Base-by-base conservation (phyloP, 345 rosid genomes). In the Euphorbia peplus region DNA sequence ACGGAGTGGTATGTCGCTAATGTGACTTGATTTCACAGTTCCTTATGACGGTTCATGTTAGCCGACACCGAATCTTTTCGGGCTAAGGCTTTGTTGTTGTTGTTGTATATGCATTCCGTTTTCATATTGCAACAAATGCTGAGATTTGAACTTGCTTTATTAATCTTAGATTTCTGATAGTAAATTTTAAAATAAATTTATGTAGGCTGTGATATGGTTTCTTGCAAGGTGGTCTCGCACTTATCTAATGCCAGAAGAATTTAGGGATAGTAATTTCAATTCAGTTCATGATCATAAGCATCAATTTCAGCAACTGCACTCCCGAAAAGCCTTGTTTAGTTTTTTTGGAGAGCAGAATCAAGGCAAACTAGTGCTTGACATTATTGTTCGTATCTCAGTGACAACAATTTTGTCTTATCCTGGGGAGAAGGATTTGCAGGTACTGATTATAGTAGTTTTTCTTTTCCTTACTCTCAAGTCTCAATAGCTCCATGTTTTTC, bases 391-490 rank as follows among this genome's bases (percentile, higher is more conserved):
- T 51, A 77, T 91, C 78, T 82, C 91, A 64, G 73, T 83, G 72
- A 85, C 87, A 64, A 79, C 99, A 50, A 86, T 95, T 70, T 70
- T 86, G 79, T 86, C 95, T 52, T 95, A 91, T 76, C 95, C 99
- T 41, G 99, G 99, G 76, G 97, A 91, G 80, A 95, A 87, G 47
- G 84, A 85, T 83, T 84, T 95, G 86, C 99, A 95, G 97, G 99
- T 95, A 80, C 37, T 28, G 48, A 19, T 75, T 11, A 63, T 63
- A 64, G 69, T 32, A 41, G 19, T 42, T 57, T 66, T 58, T 63
- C 64, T 61, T 42, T 58, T 35, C 10, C 54, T 29, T 25, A 65
- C 60, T 42, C 18, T 3, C 63, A 50, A 65, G 56, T 42, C 18
- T 3, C 63, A 50, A 28, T 65, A 56, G 42, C 28, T 44, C 62